phyloP scores from a whole-genome alignment of 2,329 filamentous ascomycete species.

The Corniculantispora saksenae region DNA sequence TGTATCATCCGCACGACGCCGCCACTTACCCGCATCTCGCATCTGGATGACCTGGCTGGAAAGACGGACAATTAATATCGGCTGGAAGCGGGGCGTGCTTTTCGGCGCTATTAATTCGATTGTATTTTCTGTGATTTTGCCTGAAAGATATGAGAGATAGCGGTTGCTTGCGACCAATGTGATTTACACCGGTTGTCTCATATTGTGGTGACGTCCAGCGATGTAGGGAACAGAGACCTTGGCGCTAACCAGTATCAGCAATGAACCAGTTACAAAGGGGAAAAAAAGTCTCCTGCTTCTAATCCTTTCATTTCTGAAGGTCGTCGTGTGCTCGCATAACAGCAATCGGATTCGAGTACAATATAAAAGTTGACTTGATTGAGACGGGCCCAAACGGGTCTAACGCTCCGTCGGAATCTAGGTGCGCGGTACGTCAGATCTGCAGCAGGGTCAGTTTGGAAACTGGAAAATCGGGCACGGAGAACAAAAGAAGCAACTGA shows the following conservation, averaged over 20 bases:
- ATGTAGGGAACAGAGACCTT: background rate
- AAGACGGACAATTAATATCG: slow-evolving; percentile 4
- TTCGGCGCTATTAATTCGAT: no score
- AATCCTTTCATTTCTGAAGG: background rate
- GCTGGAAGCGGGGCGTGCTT: background rate
- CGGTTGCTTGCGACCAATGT: background rate
- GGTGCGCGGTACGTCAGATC: slow-evolving; percentile 8
- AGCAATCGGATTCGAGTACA: background rate
- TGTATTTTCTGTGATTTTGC: background rate
- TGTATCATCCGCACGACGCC: slow-evolving; percentile 3
- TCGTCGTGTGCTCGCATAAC: background rate
- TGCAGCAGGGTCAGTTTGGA: slow-evolving; percentile 4
- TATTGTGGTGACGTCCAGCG: background rate
- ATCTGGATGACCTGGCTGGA: background rate
- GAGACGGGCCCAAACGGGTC: background rate
- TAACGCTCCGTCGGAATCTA: slow-evolving; percentile 3
- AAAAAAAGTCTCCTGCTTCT: background rate
- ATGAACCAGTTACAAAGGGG: background rate
- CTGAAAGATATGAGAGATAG: background rate
- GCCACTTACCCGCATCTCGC: slow-evolving; percentile 12
- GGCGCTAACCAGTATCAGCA: background rate
- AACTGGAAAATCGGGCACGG: background rate
- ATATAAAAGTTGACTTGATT: background rate
- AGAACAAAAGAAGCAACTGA: background rate
- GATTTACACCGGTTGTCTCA: background rate